Conservation (phyloP, 306 rosid species). For the Pyrus communis region DNA sequence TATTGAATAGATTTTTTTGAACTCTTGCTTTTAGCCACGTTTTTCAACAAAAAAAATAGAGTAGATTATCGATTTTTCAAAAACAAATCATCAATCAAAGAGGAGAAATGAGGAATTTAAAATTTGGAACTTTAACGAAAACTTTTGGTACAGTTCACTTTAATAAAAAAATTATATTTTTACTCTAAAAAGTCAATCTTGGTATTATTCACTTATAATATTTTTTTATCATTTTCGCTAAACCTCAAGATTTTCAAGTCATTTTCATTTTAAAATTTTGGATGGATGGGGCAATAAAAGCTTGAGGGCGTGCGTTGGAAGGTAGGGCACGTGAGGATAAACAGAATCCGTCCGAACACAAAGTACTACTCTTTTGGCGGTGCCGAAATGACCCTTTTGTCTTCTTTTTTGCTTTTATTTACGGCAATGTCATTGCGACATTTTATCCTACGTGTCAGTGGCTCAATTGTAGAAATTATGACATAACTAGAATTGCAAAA, state of each 20-base stretch:
- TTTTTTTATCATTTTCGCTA: no score
- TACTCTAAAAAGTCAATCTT: no score
- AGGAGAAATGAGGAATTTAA: neutral
- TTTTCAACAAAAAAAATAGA: no score
- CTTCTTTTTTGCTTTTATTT: neutral
- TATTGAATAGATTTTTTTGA: no score
- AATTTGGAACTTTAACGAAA: neutral
- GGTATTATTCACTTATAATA: no score
- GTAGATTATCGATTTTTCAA: no score
- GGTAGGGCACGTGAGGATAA: constrained; percentile 17
- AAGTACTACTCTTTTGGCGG: neutral
- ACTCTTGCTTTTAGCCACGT: no score
- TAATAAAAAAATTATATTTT: no score
- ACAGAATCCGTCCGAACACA: constrained; percentile 8
- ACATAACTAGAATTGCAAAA: no score
- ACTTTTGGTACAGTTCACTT: no score
- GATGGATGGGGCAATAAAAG: constrained; percentile 17
- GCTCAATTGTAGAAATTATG: neutral
- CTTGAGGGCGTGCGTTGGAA: constrained; percentile 13
- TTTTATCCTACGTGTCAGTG: neutral
- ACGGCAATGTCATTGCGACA: neutral
- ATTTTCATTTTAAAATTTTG: neutral
- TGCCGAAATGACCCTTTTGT: neutral
- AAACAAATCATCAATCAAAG: neutral
- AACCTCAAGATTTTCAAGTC: no score